phyloP scores from a whole-genome alignment of 1,139 yeast species.

The Saccharomycopsis hybrid region DNA sequence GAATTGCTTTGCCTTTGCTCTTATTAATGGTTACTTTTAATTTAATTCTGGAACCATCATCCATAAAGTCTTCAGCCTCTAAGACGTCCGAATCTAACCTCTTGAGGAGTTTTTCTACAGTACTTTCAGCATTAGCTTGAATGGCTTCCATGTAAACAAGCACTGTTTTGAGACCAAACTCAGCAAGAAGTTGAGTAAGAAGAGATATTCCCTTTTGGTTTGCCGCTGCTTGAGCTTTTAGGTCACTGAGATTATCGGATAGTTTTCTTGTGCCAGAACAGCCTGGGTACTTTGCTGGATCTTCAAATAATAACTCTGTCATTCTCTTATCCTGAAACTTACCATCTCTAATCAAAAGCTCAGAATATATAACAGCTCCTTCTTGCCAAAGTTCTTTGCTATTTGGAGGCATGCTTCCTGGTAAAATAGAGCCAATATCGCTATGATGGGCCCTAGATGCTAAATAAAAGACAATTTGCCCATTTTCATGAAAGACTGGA shows the following conservation, averaged over 20 bases:
- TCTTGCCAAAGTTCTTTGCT: slow-evolving; percentile 42
- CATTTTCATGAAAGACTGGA: slow-evolving; percentile 40
- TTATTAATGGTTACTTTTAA: slow-evolving; percentile 32
- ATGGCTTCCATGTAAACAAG: slow-evolving; percentile 41
- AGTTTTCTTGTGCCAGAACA: slow-evolving; percentile 44
- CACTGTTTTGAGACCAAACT: slow-evolving; percentile 33
- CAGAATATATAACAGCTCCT: slow-evolving; percentile 42
- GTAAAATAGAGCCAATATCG: slow-evolving; percentile 43
- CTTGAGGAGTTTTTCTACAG: slow-evolving; percentile 33
- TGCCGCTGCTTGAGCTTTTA: slow-evolving; percentile 45
- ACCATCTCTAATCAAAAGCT: slow-evolving; percentile 35
- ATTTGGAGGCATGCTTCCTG: slow-evolving; percentile 45
- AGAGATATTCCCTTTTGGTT: slow-evolving; percentile 41
- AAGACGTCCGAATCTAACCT: slow-evolving; percentile 24
- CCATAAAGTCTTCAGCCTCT: slow-evolving; percentile 37
- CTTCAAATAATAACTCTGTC: slow-evolving; percentile 31
- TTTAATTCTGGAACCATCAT: slow-evolving; percentile 40
- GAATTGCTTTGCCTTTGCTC: slow-evolving; percentile 31
- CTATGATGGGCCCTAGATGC: slow-evolving; percentile 51
- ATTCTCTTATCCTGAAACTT: slow-evolving; percentile 37
- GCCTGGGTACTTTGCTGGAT: slow-evolving; percentile 38
- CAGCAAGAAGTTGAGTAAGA: slow-evolving; percentile 33
- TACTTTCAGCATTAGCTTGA: slow-evolving; percentile 37
- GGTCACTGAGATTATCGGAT: slow-evolving; percentile 41
- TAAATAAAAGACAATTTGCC: slow-evolving; percentile 34